These are phyloP conservation scores for Otatea glauca DNA, from an alignment of 176 grass and related monocot genomes.

Conservation along the genomic window DNA sequence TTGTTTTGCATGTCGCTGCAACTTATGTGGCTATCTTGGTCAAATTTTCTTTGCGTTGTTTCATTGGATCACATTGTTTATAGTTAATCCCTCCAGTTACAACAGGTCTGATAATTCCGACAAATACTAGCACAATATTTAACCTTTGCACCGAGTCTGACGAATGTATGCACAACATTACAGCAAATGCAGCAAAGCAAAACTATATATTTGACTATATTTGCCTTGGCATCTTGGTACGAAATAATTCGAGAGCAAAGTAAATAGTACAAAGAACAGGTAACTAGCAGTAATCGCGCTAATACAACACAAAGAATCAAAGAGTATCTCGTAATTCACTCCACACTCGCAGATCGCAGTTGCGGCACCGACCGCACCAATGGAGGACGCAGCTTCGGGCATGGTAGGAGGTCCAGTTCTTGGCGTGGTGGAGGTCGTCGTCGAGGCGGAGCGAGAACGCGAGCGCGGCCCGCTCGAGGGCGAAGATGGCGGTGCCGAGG, in stretches of 20 bases:
- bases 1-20: background rate
- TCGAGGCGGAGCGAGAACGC: slow-evolving; percentile 72
- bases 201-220: slow-evolving; percentile 21
- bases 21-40: background rate
- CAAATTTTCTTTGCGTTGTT: background rate
- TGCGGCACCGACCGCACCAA: background rate
- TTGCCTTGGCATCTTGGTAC: slow-evolving; percentile 33
- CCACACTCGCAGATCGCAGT: background rate
- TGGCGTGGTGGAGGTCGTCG: slow-evolving; percentile 45
- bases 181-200: slow-evolving; percentile 24
- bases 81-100: background rate
- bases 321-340: background rate
- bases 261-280: background rate
- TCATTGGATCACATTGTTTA: background rate
- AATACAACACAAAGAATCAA: slow-evolving; percentile 22
- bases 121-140: background rate
- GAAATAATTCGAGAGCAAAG: slow-evolving; percentile 4
- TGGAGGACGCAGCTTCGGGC: slow-evolving; percentile 38
- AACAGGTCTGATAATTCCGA: background rate
- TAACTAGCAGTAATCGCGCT: background rate
- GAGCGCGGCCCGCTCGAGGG: slow-evolving; percentile 86
- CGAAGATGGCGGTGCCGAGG: slow-evolving; percentile 78
- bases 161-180: background rate
- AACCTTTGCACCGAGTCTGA: background rate
- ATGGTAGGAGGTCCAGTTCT: slow-evolving; percentile 78